Percentiles rank a stretch among this genome's conserved stretches.
These are phyloP conservation scores for Phytopythium chamaehyphon DNA, from an alignment of 352 stramenopile species.

Conservation along the genomic window DNA sequence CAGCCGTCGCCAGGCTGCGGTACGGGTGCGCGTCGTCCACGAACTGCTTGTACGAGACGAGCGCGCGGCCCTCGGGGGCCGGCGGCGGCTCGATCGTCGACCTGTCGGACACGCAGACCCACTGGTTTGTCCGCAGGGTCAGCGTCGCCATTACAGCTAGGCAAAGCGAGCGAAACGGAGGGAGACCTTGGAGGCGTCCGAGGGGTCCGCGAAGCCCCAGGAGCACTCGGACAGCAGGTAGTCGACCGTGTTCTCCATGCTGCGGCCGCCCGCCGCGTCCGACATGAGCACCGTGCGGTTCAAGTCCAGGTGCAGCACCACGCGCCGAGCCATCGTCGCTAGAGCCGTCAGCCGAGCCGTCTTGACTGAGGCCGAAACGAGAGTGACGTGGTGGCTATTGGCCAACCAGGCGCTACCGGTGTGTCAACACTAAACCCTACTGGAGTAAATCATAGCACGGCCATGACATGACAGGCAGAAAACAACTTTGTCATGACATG, in stretches of 20 bases:
- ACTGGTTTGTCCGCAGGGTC: no score
- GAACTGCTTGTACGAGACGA: slow-evolving; percentile 85
- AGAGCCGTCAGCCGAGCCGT: no score
- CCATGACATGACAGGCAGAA: no score
- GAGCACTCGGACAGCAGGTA: slow-evolving; percentile 82
- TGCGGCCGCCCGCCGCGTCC: slow-evolving; percentile 78
- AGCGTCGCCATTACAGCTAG: not conserved
- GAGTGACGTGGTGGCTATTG: no score
- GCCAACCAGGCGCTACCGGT: no score
- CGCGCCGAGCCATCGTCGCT: slow-evolving; percentile 18
- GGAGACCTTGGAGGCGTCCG: slow-evolving; percentile 18
- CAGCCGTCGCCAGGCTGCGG: slow-evolving; percentile 30
- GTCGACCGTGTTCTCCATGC: slow-evolving; percentile 87
- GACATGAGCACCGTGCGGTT: slow-evolving; percentile 90
- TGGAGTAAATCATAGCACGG: no score
- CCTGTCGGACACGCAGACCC: slow-evolving; percentile 55
- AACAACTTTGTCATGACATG: no score
- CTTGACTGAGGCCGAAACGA: no score
- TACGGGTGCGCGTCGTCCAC: slow-evolving; percentile 73
- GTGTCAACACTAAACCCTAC: no score
- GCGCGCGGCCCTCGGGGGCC: slow-evolving; percentile 1
- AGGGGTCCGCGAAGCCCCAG: slow-evolving; percentile 54
- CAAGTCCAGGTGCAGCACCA: slow-evolving; percentile 87
- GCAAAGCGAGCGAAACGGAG: not conserved
- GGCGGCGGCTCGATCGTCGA: slow-evolving; percentile 42